Evolutionary conservation across 257 asterid species (phyloP), one percentile per base, ranked within the genome.

Genomic region (Euphrasia confusa): DNA sequence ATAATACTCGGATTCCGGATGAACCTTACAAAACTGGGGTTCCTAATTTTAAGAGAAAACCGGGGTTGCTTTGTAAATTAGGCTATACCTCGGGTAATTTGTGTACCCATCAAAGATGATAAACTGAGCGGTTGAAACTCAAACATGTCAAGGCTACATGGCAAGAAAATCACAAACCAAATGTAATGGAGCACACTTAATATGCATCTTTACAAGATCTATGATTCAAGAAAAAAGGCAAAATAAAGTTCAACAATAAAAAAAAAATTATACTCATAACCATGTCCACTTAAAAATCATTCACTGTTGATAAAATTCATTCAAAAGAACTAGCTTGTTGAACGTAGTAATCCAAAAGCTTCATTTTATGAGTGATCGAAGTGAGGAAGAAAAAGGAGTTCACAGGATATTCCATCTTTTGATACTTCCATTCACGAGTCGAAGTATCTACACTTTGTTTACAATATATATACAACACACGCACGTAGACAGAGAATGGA

Each of bases 221-320:
- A 32, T 48, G 14, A 54, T 32, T 54, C 65, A 54, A 54, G 65
- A 67, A 55, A 55, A 12, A 15, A 12, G 48, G 17, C 58, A 62
- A 62, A 59, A 37, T 10, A 15, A 59, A 35, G 13, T 37, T 58
- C 49, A 49, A 32, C 15, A 35, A 14, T 35, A 28, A 14, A 49
- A 2, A 49, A 2, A 45, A 45, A 4, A 6, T 49, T 14, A 13
- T 10, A 0, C 54, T 4, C 52, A 45, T 2, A 15, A 59, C 64
- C 7, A 58, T 27, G 54, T 18, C 18, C 7, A 28, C n/a, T 45
- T 27, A 7, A 61, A 18, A 26, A 58, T 35, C 49, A 15, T 35
- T 14, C 30, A 17, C 11, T 7, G 30, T 35, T 15, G 9, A 35
- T 7, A 5, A n/a, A 21, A 24, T 50, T 57, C 53, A 14, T 42